phyloP scores from a whole-genome alignment of 2,329 filamentous ascomycete species.

The Pseudogymnoascus sp. region DNA sequence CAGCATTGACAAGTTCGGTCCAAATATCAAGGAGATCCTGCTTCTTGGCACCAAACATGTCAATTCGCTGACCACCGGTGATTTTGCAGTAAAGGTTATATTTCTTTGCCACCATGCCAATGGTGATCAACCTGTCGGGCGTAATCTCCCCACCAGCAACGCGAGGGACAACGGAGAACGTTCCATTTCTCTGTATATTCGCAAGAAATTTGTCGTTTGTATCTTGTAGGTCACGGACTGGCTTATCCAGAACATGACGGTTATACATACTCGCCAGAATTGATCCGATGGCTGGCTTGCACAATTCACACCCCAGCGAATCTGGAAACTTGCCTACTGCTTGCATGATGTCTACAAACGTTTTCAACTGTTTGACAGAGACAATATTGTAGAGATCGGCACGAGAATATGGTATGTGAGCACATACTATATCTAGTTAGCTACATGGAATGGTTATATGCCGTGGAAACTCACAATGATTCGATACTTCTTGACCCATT shows the following conservation, averaged over 20 bases:
- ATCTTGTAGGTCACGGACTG: conserved; percentile 69
- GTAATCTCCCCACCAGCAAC: conserved; percentile 82
- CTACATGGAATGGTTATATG: conserved; percentile 21
- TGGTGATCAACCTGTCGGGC: conserved; percentile 72
- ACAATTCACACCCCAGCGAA: conserved; percentile 76
- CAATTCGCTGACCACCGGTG: conserved; percentile 83
- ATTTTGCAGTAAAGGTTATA: conserved; percentile 86
- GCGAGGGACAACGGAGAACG: conserved; percentile 79
- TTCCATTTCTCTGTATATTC: conserved; percentile 88
- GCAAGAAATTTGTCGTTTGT: conserved; percentile 84
- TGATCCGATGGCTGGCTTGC: conserved; percentile 73
- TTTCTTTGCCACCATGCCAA: conserved; percentile 76
- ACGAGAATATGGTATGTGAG: conserved; percentile 75
- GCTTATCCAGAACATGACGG: conserved; percentile 66
- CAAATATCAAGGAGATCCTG: conserved; percentile 78
- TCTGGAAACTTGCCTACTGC: conserved; percentile 62
- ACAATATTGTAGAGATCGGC: conserved; percentile 87
- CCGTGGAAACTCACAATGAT: conserved; percentile 41
- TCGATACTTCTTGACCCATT: conserved; percentile 81
- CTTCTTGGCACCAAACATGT: conserved; percentile 86
- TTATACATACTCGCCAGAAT: conserved; percentile 81
- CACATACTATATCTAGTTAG: conserved; percentile 44
- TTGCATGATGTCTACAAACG: conserved; percentile 68
- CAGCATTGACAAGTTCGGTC: conserved; percentile 69
- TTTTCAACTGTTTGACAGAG: conserved; percentile 68